Conservation (phyloP, 805 yeast genomes). For the Yarrowia hollandica region DNA sequence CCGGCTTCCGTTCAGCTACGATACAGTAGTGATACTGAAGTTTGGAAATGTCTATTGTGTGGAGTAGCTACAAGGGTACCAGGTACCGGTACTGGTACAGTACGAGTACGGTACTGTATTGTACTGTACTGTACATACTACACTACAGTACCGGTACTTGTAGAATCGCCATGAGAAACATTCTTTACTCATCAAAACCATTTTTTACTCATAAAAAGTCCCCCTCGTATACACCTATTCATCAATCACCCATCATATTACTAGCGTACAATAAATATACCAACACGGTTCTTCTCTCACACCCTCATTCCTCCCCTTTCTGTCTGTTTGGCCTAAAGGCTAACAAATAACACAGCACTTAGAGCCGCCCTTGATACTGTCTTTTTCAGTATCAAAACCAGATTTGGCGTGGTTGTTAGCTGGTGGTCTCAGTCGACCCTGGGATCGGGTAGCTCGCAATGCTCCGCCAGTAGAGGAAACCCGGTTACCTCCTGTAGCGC, state of each 20-base stretch:
- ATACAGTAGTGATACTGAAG: no score
- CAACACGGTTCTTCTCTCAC: slow-evolving; percentile 14
- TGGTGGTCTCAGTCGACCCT: slow-evolving; percentile 23
- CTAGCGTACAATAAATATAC: slow-evolving; percentile 27
- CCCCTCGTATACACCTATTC: no score
- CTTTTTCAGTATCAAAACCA: slow-evolving; percentile 19
- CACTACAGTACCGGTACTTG: no score
- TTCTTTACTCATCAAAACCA: no score
- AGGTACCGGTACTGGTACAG: no score
- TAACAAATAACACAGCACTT: slow-evolving; percentile 26
- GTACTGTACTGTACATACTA: no score
- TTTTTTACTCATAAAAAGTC: no score
- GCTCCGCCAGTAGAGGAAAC: slow-evolving; percentile 2
- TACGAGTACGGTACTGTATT: no score
- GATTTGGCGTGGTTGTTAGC: slow-evolving; percentile 5
- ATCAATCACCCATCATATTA: slow-evolving; percentile 23
- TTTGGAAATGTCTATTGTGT: no score
- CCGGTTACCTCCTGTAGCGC: neutral
- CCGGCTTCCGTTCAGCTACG: no score
- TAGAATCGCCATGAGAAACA: no score
- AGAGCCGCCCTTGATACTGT: slow-evolving; percentile 27
- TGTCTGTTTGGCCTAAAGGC: neutral
- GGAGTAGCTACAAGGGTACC: no score
- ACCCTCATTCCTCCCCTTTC: neutral
- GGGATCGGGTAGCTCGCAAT: slow-evolving; percentile 9